Conservation (phyloP, 1,139 yeast species). For the Arxiozyma slooffiae region DNA sequence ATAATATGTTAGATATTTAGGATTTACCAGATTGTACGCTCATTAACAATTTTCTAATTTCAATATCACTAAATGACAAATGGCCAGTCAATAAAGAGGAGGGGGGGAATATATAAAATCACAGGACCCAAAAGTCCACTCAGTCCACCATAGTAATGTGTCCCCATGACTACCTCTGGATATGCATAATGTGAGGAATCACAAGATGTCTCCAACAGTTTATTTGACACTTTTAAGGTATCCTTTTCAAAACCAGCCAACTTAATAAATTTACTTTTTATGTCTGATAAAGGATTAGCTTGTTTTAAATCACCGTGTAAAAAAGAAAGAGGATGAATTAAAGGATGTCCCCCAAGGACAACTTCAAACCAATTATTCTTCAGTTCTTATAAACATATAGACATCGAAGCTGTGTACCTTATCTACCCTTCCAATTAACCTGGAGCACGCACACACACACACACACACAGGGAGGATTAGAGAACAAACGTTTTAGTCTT, state of each 20-base stretch:
- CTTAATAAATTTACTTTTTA: constrained; percentile 51
- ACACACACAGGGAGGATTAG: no score
- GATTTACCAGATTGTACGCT: constrained; percentile 70
- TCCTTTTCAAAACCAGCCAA: constrained; percentile 88
- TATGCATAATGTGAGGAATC: constrained; percentile 87
- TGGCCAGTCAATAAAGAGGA: constrained; percentile 73
- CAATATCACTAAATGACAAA: constrained; percentile 74
- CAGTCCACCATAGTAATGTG: constrained; percentile 71
- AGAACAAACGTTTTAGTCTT: no score
- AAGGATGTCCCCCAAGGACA: constrained; percentile 68
- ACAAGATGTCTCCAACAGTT: constrained; percentile 66
- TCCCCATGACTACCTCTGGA: constrained; percentile 74
- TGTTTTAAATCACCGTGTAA: constrained; percentile 79
- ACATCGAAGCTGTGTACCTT: no score
- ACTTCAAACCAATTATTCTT: constrained; percentile 64
- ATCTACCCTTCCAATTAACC: no score
- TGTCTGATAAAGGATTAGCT: constrained; percentile 61
- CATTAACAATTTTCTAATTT: constrained; percentile 55
- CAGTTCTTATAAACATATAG: no score
- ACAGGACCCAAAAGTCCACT: constrained; percentile 82
- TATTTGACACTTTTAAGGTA: constrained; percentile 64
- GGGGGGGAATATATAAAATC: constrained; percentile 70
- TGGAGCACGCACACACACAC: no score
- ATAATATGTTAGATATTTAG: constrained; percentile 64
- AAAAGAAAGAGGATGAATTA: constrained; percentile 70